Conservation (phyloP, 345 rosid species). For the Nasturtium officinale region DNA sequence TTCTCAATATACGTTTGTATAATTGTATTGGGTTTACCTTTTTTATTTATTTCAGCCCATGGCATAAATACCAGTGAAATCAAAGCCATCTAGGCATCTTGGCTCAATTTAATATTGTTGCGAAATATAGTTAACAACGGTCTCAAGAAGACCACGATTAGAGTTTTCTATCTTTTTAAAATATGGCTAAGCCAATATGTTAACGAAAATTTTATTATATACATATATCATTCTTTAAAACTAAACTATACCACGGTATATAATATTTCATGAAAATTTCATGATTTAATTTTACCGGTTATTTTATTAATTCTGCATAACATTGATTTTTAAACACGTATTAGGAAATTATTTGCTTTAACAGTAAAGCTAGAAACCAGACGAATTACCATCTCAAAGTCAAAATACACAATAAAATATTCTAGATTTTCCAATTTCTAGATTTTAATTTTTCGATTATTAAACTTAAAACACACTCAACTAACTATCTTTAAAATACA, state of each 20-base stretch:
- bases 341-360: background rate
- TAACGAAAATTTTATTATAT: background rate
- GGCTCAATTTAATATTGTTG: background rate
- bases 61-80: background rate
- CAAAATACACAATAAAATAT: background rate
- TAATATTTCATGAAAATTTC: background rate
- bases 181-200: background rate
- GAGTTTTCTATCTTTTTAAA: background rate
- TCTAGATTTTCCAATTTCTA: background rate
- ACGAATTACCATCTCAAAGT: conserved; percentile 6
- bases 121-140: background rate
- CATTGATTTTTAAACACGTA: background rate
- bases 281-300: background rate
- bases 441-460: background rate
- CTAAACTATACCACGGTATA: background rate
- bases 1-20: no score
- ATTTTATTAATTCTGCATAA: background rate
- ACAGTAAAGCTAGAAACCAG: conserved; percentile 32
- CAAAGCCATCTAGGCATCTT: no score
- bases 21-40: no score
- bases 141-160: background rate
- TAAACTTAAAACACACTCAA: conserved; percentile 1
- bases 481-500: conserved; percentile 28
- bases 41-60: conserved; percentile 2
- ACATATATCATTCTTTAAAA: background rate